Base-by-base conservation (phyloP, 2,329 filamentous ascomycete genomes). In the Rhexocercosporidium sp. region DNA sequence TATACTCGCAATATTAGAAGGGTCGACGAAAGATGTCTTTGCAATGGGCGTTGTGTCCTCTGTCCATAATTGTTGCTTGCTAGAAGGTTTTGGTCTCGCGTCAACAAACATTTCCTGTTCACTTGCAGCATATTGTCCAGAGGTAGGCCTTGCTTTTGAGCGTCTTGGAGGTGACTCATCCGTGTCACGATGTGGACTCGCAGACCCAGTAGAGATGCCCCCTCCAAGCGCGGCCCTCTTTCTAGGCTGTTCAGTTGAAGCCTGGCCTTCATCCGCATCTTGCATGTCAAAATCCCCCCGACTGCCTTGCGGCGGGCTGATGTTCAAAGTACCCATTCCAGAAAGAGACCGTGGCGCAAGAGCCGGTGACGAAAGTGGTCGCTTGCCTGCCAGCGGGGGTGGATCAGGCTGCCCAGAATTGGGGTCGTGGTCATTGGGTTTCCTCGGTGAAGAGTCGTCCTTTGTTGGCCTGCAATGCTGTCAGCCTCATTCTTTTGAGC, bases 181-280 rank as follows among this genome's bases (percentile, higher is more conserved):
- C 22, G 69, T 46, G 22, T 75, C 70, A 18, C 74, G 69, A 12
- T 64, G 68, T 7, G 75, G 73, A 6, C 66, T 70, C 7, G 61
- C 71, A 31, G 73, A 75, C 1, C 74, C 73, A 44, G 71, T 69
- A n/a, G 70, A 73, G 37, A 76, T 76, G 20, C 75, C 74, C 61
- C 75, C 74, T 2, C 74, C 75, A 5, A 71, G 59, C 0, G 74
- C 75, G 9, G 69, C 65, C 57, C 71, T 68, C 37, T 77, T 77
- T 14, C 74, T 54, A 22, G 75, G 74, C 22, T 71, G 70, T 1
- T 71, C 66, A 12, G 25, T 34, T 31, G 64, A 37, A 8, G 62
- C 59, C 59, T 70, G 60, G 7, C 12, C 66, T n/a, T 72, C 70
- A 8, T 51, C 64, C 16, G 60, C 2, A 61, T 75, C 69, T 18